phyloP scores from a whole-genome alignment of 768 basidiomycete species.

The Phallus indusiatus region DNA sequence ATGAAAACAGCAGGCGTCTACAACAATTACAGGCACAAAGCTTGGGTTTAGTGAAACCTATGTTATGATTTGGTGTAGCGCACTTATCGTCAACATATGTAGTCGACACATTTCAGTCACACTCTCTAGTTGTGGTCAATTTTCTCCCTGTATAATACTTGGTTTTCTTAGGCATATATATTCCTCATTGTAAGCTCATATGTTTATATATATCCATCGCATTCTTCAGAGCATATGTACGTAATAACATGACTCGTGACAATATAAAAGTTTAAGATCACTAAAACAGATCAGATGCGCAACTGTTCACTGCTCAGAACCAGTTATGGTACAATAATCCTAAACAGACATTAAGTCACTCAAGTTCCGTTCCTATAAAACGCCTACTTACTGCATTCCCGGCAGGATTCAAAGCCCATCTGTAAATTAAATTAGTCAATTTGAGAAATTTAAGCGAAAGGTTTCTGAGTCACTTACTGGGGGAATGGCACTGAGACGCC shows the following conservation, averaged over 20 bases:
- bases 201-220: no score
- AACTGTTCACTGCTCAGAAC: background rate
- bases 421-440: background rate
- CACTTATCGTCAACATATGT: no score
- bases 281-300: background rate
- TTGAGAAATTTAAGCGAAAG: background rate
- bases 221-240: background rate
- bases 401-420: background rate
- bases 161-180: no score
- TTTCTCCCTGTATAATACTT: no score
- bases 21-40: background rate
- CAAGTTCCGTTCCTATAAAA: background rate
- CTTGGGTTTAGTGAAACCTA: background rate
- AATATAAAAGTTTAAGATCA: no score
- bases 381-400: background rate
- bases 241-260: no score
- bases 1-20: background rate
- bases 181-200: no score
- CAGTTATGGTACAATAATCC: background rate
- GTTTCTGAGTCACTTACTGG: background rate
- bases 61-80: background rate
- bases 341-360: background rate
- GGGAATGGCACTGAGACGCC: background rate
- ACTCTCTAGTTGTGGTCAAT: no score
- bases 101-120: no score